Base-by-base conservation (phyloP, 129 eudicot genomes). In the Helianthus tuberosus region DNA sequence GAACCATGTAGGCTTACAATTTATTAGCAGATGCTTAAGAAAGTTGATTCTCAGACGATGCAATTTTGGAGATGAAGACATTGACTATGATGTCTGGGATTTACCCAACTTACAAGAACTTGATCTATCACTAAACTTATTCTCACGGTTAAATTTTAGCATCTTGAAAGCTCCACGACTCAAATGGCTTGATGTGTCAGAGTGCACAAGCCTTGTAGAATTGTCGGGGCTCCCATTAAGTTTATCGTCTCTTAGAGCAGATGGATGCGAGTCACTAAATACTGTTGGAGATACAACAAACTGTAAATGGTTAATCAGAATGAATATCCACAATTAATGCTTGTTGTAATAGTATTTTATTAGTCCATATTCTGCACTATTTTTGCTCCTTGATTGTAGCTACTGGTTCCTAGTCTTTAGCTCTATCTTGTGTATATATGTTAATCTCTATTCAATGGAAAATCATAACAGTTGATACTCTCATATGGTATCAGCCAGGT, bases 231-330 rank as follows among this genome's bases (percentile, higher is more conserved):
- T 71, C 46, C 75, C 66, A 39, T 71, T 66, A 57, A 71, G 66
- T 39, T 1, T 71, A 71, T 32, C 54, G 3, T 16, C 9, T 71
- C 75, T 71, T 54, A 38, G 12, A 7, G 66, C 66, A 5, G 14
- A 54, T 12, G 15, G 11, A 10, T 71, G 75, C 43, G 8, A 0
- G 9, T 53, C 52, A 23, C 75, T 71, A 5, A 63, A 38, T 12
- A 39, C 8, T 6, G 53, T 57, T 32, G 43, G 67, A 20, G 57
- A 57, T 14, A 59, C 32, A 16, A 44, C 68, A 44, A 58, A 55
- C 36, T 71, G 68, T 43, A 72, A 72, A 57, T 72, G 77, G 77
- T 59, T 72, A 20, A n/a, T n/a, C n/a, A n/a, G n/a, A n/a, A n/a
- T n/a, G n/a, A n/a, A n/a, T n/a, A n/a, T n/a, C n/a, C n/a, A n/a